phyloP scores from a whole-genome alignment of 1,284 basidiomycete genomes.

The Fomitopsis pinicola region DNA sequence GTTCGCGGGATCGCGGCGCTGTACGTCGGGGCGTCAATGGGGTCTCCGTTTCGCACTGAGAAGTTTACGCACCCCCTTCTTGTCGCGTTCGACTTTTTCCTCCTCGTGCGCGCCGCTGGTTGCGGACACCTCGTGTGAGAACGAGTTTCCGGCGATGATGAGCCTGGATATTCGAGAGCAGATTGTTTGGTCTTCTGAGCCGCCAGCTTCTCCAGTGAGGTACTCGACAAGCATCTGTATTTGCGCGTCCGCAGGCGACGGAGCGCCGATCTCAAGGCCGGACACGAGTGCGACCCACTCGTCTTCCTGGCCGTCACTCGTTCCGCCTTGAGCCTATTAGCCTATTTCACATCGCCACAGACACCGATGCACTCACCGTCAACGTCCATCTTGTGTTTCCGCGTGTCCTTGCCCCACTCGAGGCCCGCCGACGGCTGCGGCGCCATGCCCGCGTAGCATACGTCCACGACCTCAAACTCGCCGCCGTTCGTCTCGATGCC shows the following conservation, averaged over 20 bases:
- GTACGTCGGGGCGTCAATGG: slow-evolving; percentile 1
- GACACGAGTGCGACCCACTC: slow-evolving; percentile 84
- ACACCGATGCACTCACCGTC: slow-evolving; percentile 32
- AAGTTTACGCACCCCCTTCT: slow-evolving; percentile 49
- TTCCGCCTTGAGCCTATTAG: not conserved
- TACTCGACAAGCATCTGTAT: slow-evolving; percentile 85
- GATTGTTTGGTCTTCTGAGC: slow-evolving; percentile 55
- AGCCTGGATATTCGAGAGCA: slow-evolving; percentile 76
- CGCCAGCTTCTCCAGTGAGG: slow-evolving; percentile 82
- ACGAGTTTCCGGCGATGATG: slow-evolving; percentile 84
- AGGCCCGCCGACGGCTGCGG: slow-evolving; percentile 39
- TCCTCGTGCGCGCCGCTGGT: slow-evolving; percentile 30
- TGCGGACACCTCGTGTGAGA: slow-evolving; percentile 45
- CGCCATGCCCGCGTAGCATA: slow-evolving; percentile 82
- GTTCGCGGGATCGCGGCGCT: slow-evolving; percentile 56
- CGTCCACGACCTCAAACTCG: slow-evolving; percentile 93
- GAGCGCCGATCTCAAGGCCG: slow-evolving; percentile 71
- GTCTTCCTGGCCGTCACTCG: slow-evolving; percentile 27
- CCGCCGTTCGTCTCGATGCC: slow-evolving; percentile 87
- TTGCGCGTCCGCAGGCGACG: slow-evolving; percentile 64
- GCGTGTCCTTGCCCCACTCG: slow-evolving; percentile 25
- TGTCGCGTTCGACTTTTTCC: slow-evolving; percentile 48
- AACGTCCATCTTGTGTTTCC: slow-evolving; percentile 34
- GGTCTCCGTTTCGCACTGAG: not conserved
- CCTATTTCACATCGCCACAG: not conserved